Percentiles rank a stretch among this genome's conserved stretches.
These are phyloP conservation scores for Euphorbia celastroides DNA, from an alignment of 441 rosid genomes.

Conservation along the genomic window DNA sequence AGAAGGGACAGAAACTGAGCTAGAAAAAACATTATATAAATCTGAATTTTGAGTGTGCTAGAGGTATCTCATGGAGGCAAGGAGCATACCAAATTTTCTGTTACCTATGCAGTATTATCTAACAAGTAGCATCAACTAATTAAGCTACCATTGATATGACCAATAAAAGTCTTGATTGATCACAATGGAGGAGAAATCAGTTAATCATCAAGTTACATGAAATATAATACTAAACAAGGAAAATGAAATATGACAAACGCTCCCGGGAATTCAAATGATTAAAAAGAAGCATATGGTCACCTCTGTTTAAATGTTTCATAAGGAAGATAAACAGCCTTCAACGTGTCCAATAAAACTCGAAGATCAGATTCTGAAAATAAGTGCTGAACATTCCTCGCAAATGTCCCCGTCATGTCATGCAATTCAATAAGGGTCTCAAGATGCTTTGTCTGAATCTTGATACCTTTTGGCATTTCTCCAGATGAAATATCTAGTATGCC, in stretches of 20 bases:
- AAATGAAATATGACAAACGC: background rate
- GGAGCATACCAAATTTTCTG: background rate
- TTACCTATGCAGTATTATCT: background rate
- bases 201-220: constrained; percentile 1
- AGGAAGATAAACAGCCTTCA: constrained; percentile 91
- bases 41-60: background rate
- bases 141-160: background rate
- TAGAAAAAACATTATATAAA: background rate
- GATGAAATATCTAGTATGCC: constrained; percentile 84
- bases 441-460: constrained; percentile 86
- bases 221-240: background rate
- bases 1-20: background rate
- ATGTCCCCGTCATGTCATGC: constrained; percentile 81
- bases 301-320: constrained; percentile 87
- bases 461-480: constrained; percentile 91
- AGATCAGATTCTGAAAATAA: constrained; percentile 87
- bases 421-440: constrained; percentile 87
- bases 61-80: background rate
- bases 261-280: background rate
- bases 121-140: background rate
- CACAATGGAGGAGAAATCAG: background rate
- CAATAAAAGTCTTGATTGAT: background rate
- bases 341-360: constrained; percentile 62
- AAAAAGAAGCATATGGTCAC: constrained; percentile 30
- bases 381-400: constrained; percentile 90